phyloP scores from a whole-genome alignment of 2,329 filamentous ascomycete species.

The Scedosporium boydii region DNA sequence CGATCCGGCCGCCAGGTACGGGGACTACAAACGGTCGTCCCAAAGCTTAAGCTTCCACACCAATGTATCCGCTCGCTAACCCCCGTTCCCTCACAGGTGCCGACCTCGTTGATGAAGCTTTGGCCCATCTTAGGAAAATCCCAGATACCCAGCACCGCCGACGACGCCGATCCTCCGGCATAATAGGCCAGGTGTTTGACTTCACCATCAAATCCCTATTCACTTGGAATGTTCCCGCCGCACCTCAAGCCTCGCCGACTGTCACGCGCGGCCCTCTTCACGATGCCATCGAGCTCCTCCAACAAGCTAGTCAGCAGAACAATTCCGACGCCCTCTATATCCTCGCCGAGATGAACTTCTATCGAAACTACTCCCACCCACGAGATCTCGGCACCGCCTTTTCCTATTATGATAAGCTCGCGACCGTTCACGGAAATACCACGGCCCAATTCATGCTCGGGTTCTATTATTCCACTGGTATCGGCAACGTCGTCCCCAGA shows the following conservation, averaged over 20 bases:
- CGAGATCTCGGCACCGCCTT: conserved; percentile 74
- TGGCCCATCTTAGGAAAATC: conserved; percentile 39
- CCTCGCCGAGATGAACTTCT: conserved; percentile 91
- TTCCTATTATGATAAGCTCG: conserved; percentile 69
- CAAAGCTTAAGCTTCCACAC: neutral
- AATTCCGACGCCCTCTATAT: conserved; percentile 81
- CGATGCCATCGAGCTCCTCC: conserved; percentile 42
- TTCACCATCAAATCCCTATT: conserved; percentile 40
- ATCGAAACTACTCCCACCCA: conserved; percentile 85
- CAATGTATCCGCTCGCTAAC: neutral
- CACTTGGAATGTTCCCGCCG: conserved; percentile 36
- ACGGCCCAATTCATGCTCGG: conserved; percentile 95
- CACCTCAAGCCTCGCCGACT: conserved; percentile 26
- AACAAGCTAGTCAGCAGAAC: conserved; percentile 42
- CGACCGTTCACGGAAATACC: conserved; percentile 69
- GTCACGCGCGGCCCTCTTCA: conserved; percentile 32
- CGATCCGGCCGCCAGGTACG: neutral
- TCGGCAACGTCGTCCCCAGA: conserved; percentile 68
- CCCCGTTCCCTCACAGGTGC: conserved; percentile 27
- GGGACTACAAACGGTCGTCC: neutral
- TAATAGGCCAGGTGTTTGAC: conserved; percentile 31
- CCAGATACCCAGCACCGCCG: conserved; percentile 34
- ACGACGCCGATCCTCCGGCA: conserved; percentile 32
- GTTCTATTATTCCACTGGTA: conserved; percentile 88
- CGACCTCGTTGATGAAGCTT: conserved; percentile 43